Evolutionary conservation across 352 stramenopile genomes (phyloP).

Genomic region (Globisporangium cederbergense): DNA sequence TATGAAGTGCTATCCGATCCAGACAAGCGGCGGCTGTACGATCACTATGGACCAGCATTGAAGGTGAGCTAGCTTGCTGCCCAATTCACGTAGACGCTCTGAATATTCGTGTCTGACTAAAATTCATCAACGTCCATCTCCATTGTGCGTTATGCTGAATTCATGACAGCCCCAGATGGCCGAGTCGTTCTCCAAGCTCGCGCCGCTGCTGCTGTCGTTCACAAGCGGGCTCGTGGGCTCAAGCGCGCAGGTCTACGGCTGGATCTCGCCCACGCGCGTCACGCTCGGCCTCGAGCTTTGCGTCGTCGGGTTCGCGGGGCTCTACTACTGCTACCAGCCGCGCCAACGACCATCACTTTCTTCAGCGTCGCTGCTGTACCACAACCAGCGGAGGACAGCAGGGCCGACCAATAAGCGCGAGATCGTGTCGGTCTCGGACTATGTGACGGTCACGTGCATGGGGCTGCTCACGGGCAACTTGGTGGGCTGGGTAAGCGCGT

Average conservation of each 20-base stretch:
- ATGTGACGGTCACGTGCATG: conserved; percentile 57
- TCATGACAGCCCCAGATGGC: conserved; percentile 33
- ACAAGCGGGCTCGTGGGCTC: conserved; percentile 50
- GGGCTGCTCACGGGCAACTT: conserved; percentile 59
- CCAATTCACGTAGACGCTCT: background rate
- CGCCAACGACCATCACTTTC: background rate
- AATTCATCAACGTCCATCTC: background rate
- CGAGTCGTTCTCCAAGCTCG: conserved; percentile 60
- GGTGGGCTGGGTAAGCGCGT: conserved; percentile 54
- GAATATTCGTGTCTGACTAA: background rate
- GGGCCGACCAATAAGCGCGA: conserved; percentile 29
- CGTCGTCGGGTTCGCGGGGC: conserved; percentile 48
- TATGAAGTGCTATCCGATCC: conserved; percentile 76
- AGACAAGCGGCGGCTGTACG: conserved; percentile 72
- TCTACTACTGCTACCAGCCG: conserved; percentile 56
- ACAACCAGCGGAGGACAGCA: conserved; percentile 14
- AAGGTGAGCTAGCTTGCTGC: conserved; percentile 20
- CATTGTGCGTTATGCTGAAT: background rate
- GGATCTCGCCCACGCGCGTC: conserved; percentile 22
- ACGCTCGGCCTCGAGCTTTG: conserved; percentile 38
- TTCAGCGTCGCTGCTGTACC: background rate
- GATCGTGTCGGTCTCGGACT: conserved; percentile 66
- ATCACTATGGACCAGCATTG: conserved; percentile 63
- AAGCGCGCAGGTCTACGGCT: conserved; percentile 34
- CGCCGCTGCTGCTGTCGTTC: conserved; percentile 62